Evolutionary conservation across 352 stramenopile genomes (phyloP), one percentile per base, ranked within the genome.

Genomic region (Phytophthora pisi): DNA sequence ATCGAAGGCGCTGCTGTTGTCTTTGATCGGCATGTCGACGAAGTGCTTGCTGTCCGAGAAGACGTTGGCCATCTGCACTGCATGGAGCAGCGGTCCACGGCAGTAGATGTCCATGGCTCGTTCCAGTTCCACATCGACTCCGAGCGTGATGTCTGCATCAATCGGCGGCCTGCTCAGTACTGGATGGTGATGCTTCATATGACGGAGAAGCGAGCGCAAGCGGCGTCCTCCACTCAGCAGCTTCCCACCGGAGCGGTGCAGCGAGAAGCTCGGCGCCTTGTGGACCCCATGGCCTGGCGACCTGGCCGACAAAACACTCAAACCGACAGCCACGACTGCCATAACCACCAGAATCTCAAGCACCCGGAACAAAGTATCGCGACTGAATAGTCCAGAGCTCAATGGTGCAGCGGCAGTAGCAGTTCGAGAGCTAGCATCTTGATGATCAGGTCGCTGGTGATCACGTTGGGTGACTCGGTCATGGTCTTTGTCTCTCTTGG

Each of bases 21-120:
- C 36, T 68, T 91, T 93, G 72, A 98, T 89, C 4, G 93, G 92
- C 92, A 97, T 97, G 68, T 98, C 92, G 4, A 98, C 93, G 64
- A 98, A 98, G 61, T 95, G 86, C 62, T 98, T 98, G 74, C 82
- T 92, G 79, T 98, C 93, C 5, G 78, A 66, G 55, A 95, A 98
- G 20, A 98, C 71, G 15, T 76, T 70, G 13, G 79, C 60, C 74
- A 89, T 91, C 66, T 94, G 84, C 64, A 92, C 76, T 11, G 82
- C 73, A 65, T 92, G 84, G 9, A 94, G 70, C 36, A 94, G 56
- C 9, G 81, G 78, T 2, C 84, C 86, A 10, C 72, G 81, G 57
- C 84, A 91, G 74, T 91, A 94, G 55, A 93, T 89, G 57, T 90
- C 83, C 80, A 92, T 85, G 9, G 78, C 51, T 54, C 79, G 77